Evolutionary conservation across 2,329 filamentous ascomycete genomes (phyloP).

Genomic region (Cryphonectria carpinicola): DNA sequence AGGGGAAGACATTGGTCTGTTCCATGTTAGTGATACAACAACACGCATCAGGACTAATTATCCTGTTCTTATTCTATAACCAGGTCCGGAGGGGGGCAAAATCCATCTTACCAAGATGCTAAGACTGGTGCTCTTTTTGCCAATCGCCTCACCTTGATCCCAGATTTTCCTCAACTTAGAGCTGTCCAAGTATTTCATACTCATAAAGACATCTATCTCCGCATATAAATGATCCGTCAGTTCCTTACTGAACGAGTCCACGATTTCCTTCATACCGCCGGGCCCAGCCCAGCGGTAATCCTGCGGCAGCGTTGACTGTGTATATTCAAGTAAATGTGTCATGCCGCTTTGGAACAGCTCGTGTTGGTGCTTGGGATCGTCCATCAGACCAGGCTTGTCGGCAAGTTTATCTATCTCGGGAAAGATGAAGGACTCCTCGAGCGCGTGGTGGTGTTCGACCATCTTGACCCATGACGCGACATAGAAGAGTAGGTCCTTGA

Average conservation of each 20-base stretch:
- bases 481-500: conserved; percentile 35
- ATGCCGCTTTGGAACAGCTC: conserved; percentile 38
- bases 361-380: conserved; percentile 40
- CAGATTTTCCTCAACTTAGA: conserved; percentile 28
- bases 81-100: background rate
- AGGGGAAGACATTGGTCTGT: conserved; percentile 33
- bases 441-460: conserved; percentile 41
- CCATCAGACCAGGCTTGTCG: conserved; percentile 38
- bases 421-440: conserved; percentile 42
- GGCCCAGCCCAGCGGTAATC: conserved; percentile 33
- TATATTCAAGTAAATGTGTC: conserved; percentile 35
- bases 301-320: conserved; percentile 31
- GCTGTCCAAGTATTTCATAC: conserved; percentile 32
- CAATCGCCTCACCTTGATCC: conserved; percentile 29
- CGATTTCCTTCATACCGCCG: conserved; percentile 33
- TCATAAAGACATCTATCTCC: conserved; percentile 36
- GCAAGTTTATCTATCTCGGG: conserved; percentile 40
- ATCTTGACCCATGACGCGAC: conserved; percentile 39
- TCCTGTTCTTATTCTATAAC: background rate
- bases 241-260: conserved; percentile 32
- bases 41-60: no score
- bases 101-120: conserved; percentile 11
- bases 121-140: conserved; percentile 29
- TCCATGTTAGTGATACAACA: conserved; percentile 23
- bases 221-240: conserved; percentile 36